Conservation (phyloP, 371 early-diverging fungal genomes). For the Syncephalastrum sp. region DNA sequence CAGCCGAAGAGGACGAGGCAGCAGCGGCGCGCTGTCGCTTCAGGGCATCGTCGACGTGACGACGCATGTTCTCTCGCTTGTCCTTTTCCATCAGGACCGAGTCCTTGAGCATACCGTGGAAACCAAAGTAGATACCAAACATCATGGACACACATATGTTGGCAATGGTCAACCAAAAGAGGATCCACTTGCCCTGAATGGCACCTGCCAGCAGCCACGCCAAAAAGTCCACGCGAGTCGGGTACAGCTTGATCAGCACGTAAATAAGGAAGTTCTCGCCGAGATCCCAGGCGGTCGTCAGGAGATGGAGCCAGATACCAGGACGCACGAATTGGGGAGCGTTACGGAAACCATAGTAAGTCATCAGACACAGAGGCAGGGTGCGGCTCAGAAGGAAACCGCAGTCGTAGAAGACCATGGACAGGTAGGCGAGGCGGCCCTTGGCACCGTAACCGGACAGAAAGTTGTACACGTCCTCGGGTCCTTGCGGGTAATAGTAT, state of each 20-base stretch:
- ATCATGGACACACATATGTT: conserved; percentile 26
- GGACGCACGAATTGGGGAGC: conserved; percentile 34
- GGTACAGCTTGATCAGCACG: conserved; percentile 29
- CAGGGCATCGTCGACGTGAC: conserved; percentile 29
- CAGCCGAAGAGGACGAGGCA: conserved; percentile 5
- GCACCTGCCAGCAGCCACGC: conserved; percentile 22
- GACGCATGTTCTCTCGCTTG: conserved; percentile 20
- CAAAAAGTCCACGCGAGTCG: conserved; percentile 23
- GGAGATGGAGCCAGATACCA: conserved; percentile 41
- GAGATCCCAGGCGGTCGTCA: conserved; percentile 28
- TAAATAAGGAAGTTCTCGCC: conserved; percentile 30
- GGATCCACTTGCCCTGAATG: conserved; percentile 37
- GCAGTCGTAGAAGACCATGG: conserved; percentile 32
- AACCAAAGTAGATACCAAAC: conserved; percentile 40
- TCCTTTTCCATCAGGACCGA: conserved; percentile 45
- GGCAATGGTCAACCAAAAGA: conserved; percentile 27
- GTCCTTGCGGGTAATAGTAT: conserved; percentile 32
- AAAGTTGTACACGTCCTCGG: conserved; percentile 30
- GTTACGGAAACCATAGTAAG: conserved; percentile 30
- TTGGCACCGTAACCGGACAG: conserved; percentile 37
- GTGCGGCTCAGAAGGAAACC: conserved; percentile 37
- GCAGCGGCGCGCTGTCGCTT: conserved; percentile 11
- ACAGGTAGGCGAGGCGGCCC: conserved; percentile 42
- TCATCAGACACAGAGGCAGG: conserved; percentile 31
- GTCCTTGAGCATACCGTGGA: conserved; percentile 41